A percentile compares a stretch with the other conserved stretches of the same genome.
Conservation (phyloP, 352 stramenopile species). For the Pythium pyrilobum region DNA sequence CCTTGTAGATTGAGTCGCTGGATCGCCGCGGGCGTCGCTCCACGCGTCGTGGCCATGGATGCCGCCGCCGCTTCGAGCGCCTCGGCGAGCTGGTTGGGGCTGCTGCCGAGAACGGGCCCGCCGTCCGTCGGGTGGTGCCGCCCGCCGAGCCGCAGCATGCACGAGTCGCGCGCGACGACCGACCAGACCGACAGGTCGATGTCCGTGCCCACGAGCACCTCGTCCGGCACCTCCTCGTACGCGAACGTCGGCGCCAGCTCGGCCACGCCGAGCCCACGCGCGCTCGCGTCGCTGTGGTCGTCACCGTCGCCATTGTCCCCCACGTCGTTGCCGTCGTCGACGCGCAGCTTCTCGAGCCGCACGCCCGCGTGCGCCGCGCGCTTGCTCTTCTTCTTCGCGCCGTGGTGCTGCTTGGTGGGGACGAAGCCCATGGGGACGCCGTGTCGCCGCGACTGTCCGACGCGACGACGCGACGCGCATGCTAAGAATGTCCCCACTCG, state of each 20-base stretch:
- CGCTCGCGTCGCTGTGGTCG: background rate
- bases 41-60: background rate
- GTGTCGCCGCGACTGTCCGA: background rate
- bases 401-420: background rate
- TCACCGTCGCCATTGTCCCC: background rate
- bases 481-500: constrained; percentile 3
- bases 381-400: constrained; percentile 13
- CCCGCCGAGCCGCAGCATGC: constrained; percentile 32
- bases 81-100: constrained; percentile 37
- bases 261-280: constrained; percentile 5
- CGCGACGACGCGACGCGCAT: background rate
- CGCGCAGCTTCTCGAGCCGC: constrained; percentile 36
- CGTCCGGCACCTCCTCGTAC: constrained; percentile 59
- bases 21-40: constrained; percentile 1
- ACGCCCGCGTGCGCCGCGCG: constrained; percentile 35
- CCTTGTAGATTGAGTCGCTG: constrained; percentile 45
- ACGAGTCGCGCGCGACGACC: constrained; percentile 56
- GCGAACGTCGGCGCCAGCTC: constrained; percentile 42
- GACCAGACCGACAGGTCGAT: constrained; percentile 65
- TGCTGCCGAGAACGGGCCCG: background rate
- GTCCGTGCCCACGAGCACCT: constrained; percentile 49
- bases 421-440: constrained; percentile 8
- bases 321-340: background rate
- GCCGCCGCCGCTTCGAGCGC: background rate
- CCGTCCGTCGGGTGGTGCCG: background rate